Evolutionary conservation across 306 rosid genomes (phyloP), one percentile per base, ranked within the genome.

Genomic region (Cicer bijugum): DNA sequence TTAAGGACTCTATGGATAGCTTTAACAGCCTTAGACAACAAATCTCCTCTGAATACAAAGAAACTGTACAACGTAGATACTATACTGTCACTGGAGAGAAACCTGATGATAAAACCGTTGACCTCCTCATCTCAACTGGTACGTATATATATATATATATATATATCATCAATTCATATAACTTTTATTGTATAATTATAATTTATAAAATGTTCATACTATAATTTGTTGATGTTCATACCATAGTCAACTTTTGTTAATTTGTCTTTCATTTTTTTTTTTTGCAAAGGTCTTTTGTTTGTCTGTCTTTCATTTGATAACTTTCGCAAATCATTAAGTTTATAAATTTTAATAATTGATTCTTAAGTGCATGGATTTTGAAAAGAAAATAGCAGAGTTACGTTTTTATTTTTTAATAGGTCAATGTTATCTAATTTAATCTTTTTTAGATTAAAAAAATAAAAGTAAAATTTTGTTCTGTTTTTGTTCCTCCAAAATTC

Each of bases 41-140:
- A 78, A 93, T 91, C 84, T 91, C 96, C 0, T 79, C 90, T 4
- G 98, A 93, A 85, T 91, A 93, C 19, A 78, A 92, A 15, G 96
- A 91, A 55, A 91, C 97, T 37, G 91, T 93, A 0, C 97, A 93
- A 74, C 92, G 98, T 1, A 80, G 98, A 20, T 91, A 88, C 72
- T 93, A 69, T 84, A 88, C 97, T 12, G 98, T 91, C 83, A 91
- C 98, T 19, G 98, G 98, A 12, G 91, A 93, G 69, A 91, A 89
- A 72, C 96, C 98, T 12, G 98, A 93, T 60, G 92, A 88, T 51
- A 83, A 89, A 38, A 93, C 97, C 51, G 56, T 91, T 43, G 98
- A 93, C 75, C 85, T 88, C 6, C 88, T 93, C 77, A 93, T 93
- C 70, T 93, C 98, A 14, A 91, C 96, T 0, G 98, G 98, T 90